Percentiles rank a stretch among this genome's conserved stretches.
Conservation (phyloP, 257 asterid genomes). For the Verbena officinalis region DNA sequence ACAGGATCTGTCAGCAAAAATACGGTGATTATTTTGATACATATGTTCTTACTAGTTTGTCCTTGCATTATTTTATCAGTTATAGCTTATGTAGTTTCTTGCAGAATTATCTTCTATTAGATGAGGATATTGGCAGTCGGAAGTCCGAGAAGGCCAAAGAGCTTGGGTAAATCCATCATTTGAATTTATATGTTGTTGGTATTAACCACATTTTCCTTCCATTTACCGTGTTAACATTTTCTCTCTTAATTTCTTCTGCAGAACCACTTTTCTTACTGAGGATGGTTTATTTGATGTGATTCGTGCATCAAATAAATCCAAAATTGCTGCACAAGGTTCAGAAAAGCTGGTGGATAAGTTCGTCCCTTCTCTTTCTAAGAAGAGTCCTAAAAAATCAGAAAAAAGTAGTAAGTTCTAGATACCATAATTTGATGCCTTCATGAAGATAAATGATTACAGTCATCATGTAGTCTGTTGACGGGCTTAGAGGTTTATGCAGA, state of each 20-base stretch:
- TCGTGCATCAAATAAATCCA: slow-evolving; percentile 69
- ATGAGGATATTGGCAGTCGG: slow-evolving; percentile 92
- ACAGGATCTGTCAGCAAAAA: slow-evolving; percentile 99
- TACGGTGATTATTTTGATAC: slow-evolving; percentile 66
- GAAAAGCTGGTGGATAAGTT: slow-evolving; percentile 53
- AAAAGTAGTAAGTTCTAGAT: slow-evolving; percentile 40
- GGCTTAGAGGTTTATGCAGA: neutral
- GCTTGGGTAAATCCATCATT: slow-evolving; percentile 70
- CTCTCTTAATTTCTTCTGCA: slow-evolving; percentile 34
- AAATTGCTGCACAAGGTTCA: slow-evolving; percentile 40
- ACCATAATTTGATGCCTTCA: slow-evolving; percentile 21
- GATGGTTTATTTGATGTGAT: slow-evolving; percentile 90
- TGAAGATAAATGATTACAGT: slow-evolving; percentile 25
- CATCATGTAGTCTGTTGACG: no score
- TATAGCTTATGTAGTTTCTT: slow-evolving; percentile 31
- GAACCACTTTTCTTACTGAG: slow-evolving; percentile 84
- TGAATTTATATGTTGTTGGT: slow-evolving; percentile 22
- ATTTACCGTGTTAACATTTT: slow-evolving; percentile 16
- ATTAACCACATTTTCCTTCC: slow-evolving; percentile 7
- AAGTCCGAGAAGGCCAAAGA: slow-evolving; percentile 91
- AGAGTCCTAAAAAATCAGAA: slow-evolving; percentile 51
- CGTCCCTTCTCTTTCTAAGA: slow-evolving; percentile 65
- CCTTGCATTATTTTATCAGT: slow-evolving; percentile 22
- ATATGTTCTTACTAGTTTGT: slow-evolving; percentile 14
- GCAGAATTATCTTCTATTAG: slow-evolving; percentile 96